Evolutionary conservation across 2,329 filamentous ascomycete species (phyloP).

Genomic region (Botrytis pseudocinerea): DNA sequence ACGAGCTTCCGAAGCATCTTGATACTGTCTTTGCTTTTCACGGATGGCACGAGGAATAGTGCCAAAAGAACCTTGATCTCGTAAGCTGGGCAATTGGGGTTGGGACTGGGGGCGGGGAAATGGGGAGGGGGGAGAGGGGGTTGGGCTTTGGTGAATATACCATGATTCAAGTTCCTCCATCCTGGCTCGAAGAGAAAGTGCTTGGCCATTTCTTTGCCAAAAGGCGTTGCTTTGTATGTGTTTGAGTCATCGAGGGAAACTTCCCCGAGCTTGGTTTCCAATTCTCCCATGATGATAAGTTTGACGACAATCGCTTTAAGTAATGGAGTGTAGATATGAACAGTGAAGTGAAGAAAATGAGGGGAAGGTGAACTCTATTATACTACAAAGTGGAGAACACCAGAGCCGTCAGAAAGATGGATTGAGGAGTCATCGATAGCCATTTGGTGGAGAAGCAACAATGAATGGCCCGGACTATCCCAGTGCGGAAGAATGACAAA

Average conservation of each 20-base stretch:
- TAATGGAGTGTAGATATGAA: not conserved
- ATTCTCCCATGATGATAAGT: conserved; percentile 17
- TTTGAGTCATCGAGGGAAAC: conserved; percentile 27
- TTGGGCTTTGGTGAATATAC: conserved; percentile 30
- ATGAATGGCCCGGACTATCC: not conserved
- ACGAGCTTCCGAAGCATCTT: conserved; percentile 63
- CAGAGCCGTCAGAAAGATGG: not conserved
- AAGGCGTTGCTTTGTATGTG: conserved; percentile 35
- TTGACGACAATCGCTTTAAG: not conserved
- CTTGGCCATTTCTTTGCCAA: conserved; percentile 42
- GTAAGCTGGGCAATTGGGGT: not conserved
- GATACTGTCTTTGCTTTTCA: conserved; percentile 60
- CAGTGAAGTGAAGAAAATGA: not conserved
- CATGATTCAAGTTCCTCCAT: conserved; percentile 43
- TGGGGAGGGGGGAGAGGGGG: too few relatives aligned
- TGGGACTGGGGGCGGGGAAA: not conserved
- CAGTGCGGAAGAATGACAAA: not conserved
- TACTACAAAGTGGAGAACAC: conserved; percentile 10
- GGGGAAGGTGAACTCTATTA: conserved; percentile 1
- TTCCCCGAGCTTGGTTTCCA: conserved; percentile 28
- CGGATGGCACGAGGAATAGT: conserved; percentile 66
- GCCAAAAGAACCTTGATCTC: conserved; percentile 68
- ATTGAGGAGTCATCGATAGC: conserved; percentile 9
- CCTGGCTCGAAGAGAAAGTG: conserved; percentile 40
- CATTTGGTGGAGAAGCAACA: conserved; percentile 1